Evolutionary conservation across 2,329 filamentous ascomycete species (phyloP).

Genomic region (Colletotrichum sp.): DNA sequence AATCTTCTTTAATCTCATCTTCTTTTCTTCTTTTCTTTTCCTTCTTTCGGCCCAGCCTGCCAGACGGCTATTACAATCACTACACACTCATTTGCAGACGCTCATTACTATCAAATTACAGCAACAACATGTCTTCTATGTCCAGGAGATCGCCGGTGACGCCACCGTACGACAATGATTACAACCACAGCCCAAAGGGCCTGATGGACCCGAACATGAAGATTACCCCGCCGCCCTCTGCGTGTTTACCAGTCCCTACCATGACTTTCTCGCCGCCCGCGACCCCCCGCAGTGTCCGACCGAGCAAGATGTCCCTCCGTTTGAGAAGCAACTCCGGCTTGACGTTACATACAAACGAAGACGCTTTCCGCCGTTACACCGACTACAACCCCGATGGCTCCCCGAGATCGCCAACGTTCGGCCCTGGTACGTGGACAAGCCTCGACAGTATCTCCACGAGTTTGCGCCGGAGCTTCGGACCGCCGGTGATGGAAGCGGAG

Average conservation of each 20-base stretch:
- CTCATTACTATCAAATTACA: background rate
- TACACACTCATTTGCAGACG: background rate
- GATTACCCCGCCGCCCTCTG: background rate
- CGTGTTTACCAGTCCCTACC: background rate
- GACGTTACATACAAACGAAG: constrained; percentile 48
- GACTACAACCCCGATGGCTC: constrained; percentile 49
- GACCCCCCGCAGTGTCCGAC: constrained; percentile 21
- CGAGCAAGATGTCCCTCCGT: constrained; percentile 28
- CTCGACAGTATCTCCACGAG: constrained; percentile 22
- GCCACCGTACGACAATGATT: constrained; percentile 14
- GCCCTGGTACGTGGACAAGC: constrained; percentile 20
- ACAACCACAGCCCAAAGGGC: background rate
- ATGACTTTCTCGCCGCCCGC: constrained; percentile 29
- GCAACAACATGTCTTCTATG: constrained; percentile 1
- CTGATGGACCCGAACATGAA: background rate
- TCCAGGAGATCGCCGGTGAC: constrained; percentile 14
- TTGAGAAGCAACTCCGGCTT: constrained; percentile 53
- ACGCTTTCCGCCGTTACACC: constrained; percentile 49
- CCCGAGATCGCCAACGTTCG: constrained; percentile 28
- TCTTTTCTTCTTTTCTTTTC: background rate
- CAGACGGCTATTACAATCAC: background rate
- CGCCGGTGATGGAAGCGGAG: background rate
- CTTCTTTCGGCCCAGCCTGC: background rate
- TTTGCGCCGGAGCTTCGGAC: constrained; percentile 16
- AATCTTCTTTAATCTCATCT: background rate